Evolutionary conservation across 768 basidiomycete genomes (phyloP).

Genomic region (Rubroboletus pulcherrimus): DNA sequence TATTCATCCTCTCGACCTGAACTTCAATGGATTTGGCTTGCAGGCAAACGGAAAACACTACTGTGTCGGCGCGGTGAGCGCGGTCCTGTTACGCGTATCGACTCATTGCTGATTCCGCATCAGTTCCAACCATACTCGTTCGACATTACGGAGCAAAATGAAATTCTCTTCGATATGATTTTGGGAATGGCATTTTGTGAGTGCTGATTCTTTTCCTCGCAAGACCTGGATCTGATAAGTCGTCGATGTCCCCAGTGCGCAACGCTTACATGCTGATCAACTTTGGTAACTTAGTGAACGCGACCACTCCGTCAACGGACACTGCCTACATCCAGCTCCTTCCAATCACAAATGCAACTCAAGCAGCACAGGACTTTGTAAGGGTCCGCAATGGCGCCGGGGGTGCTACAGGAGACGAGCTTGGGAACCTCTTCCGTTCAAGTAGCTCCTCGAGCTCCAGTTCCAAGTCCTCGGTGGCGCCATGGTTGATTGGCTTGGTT

Average conservation of each 20-base stretch:
- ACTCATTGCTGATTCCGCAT: neutral
- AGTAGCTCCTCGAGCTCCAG: conserved; percentile 34
- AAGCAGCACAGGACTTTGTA: conserved; percentile 28
- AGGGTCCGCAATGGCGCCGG: conserved; percentile 4
- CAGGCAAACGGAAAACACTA: conserved; percentile 18
- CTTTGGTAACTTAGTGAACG: conserved; percentile 59
- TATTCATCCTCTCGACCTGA: conserved; percentile 64
- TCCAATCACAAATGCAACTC: conserved; percentile 47
- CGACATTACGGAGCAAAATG: conserved; percentile 29
- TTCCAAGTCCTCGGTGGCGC: conserved; percentile 3
- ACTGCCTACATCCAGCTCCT: conserved; percentile 64
- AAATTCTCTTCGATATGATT: conserved; percentile 51
- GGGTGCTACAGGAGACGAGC: conserved; percentile 16
- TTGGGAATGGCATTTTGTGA: conserved; percentile 71
- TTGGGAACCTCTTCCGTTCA: conserved; percentile 37
- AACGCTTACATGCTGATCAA: conserved; percentile 63
- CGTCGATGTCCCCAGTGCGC: conserved; percentile 42
- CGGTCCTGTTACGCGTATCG: neutral
- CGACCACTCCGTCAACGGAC: conserved; percentile 31
- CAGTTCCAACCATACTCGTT: conserved; percentile 71
- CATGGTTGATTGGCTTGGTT: conserved; percentile 18
- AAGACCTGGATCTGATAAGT: neutral
- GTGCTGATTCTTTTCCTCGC: conserved; percentile 22
- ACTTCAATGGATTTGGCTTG: conserved; percentile 23
- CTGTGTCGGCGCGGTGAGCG: conserved; percentile 46